A percentile compares a stretch with the other conserved stretches of the same genome.
Evolutionary conservation across 768 basidiomycete species (phyloP).

Genomic region (Termitomyces heimii): DNA sequence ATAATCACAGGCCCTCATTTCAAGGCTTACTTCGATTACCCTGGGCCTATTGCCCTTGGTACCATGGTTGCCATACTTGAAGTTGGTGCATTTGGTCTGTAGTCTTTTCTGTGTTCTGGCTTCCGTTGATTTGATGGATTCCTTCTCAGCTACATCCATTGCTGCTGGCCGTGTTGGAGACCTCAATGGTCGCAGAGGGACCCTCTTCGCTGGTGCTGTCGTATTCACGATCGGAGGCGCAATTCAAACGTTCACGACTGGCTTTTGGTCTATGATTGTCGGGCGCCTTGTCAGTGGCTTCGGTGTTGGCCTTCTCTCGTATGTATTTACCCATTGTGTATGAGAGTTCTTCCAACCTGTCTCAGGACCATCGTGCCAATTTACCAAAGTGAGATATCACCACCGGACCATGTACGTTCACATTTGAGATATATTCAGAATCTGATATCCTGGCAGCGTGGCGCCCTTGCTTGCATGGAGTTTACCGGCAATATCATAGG

Average conservation of each 20-base stretch:
- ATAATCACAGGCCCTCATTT: conserved; percentile 88
- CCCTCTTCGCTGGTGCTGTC: conserved; percentile 65
- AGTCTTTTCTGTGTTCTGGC: background rate
- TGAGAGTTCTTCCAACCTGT: background rate
- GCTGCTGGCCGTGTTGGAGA: conserved; percentile 82
- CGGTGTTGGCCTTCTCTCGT: conserved; percentile 73
- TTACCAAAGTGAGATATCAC: conserved; percentile 94
- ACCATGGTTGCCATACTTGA: conserved; percentile 96
- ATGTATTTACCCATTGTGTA: conserved; percentile 20
- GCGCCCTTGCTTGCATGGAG: conserved; percentile 90
- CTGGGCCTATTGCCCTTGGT: conserved; percentile 70
- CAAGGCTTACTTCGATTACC: conserved; percentile 75
- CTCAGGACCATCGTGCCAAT: conserved; percentile 88
- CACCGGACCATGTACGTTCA: conserved; percentile 71
- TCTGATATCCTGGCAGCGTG: conserved; percentile 47
- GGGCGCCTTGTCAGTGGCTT: conserved; percentile 69
- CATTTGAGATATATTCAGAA: background rate
- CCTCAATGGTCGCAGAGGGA: conserved; percentile 65
- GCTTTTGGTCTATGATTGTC: conserved; percentile 33
- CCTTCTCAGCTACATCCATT: conserved; percentile 69
- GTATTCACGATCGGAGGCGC: conserved; percentile 74
- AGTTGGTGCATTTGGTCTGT: conserved; percentile 82
- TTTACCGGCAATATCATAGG: conserved; percentile 92
- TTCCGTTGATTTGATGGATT: background rate
- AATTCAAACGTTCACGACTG: conserved; percentile 62